Conservation (phyloP, 805 yeast genomes). For the Starmerella lactis-condensi region DNA sequence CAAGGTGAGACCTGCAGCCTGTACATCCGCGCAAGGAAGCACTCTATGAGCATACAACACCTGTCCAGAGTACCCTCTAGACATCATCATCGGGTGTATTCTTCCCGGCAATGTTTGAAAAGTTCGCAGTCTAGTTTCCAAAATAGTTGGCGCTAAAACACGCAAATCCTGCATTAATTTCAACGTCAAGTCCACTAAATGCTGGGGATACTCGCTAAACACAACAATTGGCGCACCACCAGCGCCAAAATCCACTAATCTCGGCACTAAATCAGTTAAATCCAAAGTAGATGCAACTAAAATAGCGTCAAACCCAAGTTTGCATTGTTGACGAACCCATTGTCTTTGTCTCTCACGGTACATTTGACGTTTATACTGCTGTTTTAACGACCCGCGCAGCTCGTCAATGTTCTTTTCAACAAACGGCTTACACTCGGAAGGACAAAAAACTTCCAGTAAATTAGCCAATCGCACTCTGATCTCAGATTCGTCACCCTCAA, state of each 20-base stretch:
- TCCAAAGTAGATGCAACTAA: conserved; percentile 56
- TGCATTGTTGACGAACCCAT: conserved; percentile 28
- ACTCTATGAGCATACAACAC: conserved; percentile 64
- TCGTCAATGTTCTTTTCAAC: conserved; percentile 31
- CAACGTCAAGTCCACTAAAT: conserved; percentile 54
- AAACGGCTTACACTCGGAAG: conserved; percentile 39
- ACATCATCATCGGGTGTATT: conserved; percentile 87
- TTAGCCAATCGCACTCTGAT: conserved; percentile 51
- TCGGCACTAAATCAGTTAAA: conserved; percentile 44
- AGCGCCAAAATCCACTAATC: conserved; percentile 42
- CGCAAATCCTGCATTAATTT: conserved; percentile 46
- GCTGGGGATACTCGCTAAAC: conserved; percentile 66
- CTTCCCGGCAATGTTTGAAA: conserved; percentile 90
- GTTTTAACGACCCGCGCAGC: conserved; percentile 40
- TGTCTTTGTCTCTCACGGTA: conserved; percentile 30
- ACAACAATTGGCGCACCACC: conserved; percentile 80
- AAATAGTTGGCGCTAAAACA: conserved; percentile 63
- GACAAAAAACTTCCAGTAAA: conserved; percentile 65
- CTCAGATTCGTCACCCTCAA: conserved; percentile 24
- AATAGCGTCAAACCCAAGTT: conserved; percentile 53
- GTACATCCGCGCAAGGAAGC: conserved; percentile 46
- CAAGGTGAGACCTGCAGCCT: conserved; percentile 36
- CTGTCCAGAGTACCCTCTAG: conserved; percentile 83
- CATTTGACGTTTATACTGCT: conserved; percentile 48
- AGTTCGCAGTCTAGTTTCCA: conserved; percentile 64